Percentiles rank a stretch among this genome's conserved stretches.
Evolutionary conservation across 2,329 filamentous ascomycete genomes (phyloP).

Genomic region (Monilinia fructigena): DNA sequence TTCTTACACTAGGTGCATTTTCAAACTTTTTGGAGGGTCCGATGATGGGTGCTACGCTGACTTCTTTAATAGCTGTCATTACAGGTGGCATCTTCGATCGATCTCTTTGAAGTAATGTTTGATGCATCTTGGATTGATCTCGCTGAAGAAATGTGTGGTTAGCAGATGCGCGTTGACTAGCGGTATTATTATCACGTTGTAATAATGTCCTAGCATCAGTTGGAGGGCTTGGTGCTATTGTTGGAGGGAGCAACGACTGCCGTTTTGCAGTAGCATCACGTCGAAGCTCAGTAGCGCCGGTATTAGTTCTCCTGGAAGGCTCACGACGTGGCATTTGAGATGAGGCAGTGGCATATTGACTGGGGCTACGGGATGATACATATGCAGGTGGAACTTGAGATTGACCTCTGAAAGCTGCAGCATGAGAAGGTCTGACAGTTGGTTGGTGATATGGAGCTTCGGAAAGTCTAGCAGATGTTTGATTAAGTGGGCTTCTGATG

Average conservation of each 20-base stretch:
- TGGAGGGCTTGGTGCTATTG: neutral
- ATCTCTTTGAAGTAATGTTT: slow-evolving; percentile 2
- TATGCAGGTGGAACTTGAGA: neutral
- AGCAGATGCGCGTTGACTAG: too few relatives aligned
- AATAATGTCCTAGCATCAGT: neutral
- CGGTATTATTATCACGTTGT: neutral
- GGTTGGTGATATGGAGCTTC: neutral
- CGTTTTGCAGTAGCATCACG: neutral
- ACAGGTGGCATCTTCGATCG: neutral
- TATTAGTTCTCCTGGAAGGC: neutral
- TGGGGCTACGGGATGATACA: neutral
- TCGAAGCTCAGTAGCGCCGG: neutral
- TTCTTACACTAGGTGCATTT: neutral
- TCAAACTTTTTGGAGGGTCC: neutral
- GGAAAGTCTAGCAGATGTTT: neutral
- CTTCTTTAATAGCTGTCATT: neutral
- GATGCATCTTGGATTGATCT: neutral
- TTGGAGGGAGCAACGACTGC: neutral
- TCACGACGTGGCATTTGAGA: neutral
- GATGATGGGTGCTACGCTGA: neutral
- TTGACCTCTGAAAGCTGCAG: neutral
- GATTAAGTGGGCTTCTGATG: neutral
- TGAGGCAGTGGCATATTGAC: neutral
- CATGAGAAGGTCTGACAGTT: neutral
- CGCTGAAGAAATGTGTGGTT: neutral